Base-by-base conservation (phyloP, 2,329 filamentous ascomycete genomes). In the Karstenula rhodostoma region DNA sequence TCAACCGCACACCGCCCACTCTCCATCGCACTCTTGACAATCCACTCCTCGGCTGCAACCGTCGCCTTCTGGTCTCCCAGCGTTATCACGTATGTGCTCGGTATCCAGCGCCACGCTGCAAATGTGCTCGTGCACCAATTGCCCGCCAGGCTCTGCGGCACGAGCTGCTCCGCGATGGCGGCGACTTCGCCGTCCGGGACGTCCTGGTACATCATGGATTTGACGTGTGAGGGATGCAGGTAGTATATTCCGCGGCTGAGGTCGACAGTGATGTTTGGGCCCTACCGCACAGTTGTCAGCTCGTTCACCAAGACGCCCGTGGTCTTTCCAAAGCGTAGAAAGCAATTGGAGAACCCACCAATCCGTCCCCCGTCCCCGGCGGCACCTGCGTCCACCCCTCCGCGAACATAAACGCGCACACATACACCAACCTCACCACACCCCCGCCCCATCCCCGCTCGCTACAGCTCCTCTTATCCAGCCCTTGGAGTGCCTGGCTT, bases 101-200 rank as follows among this genome's bases (percentile, higher is more conserved):
- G 55, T 22, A 65, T 61, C 44, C 42, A 43, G n/a, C 58, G 46
- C 63, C 63, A 65, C 9, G 63, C 63, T 7, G 60, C 60, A 56
- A 51, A 57, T 8, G 47, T 56, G 12, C 58, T 65, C 29, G 58
- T 57, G n/a, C 56, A 40, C 48, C 51, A 63, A 19, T 58, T 60
- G 3, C 37, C n/a, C 19, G 23, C 51, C 5, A 65, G 40, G 32
- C 57, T 60, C 25, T 63, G 62, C 29, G 60, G 57, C 1, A 44
- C 35, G 9, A 65, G 51, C 10, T 27, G 35, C 25, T 53, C 44
- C 1, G 35, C 29, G 4, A 61, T 42, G 29, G 56, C 56, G 1
- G 33, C 40, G 32, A 56, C 46, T 15, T 48, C 43, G 10, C 32
- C 33, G n/a, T 61, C 59, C 17, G 32, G 17, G 5, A 64, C 17